phyloP scores from a whole-genome alignment of 2,329 filamentous ascomycete species.

The Ophiostoma sp. region DNA sequence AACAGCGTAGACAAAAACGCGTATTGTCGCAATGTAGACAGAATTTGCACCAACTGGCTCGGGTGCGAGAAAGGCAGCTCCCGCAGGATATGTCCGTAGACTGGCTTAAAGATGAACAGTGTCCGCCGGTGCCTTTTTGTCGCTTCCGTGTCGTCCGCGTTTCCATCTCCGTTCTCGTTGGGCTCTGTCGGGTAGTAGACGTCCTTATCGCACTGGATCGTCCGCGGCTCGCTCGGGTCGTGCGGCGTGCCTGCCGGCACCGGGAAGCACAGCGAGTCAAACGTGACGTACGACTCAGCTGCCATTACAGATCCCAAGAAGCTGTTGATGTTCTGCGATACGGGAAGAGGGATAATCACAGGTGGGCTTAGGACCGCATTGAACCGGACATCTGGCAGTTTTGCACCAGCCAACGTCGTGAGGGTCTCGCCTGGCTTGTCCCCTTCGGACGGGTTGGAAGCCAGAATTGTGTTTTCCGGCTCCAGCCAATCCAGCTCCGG shows the following conservation, averaged over 20 bases:
- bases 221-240: slow-evolving; percentile 54
- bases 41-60: slow-evolving; percentile 64
- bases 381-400: slow-evolving; percentile 67
- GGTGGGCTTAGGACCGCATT: slow-evolving; percentile 70
- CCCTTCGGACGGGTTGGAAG: slow-evolving; percentile 14
- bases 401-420: slow-evolving; percentile 41
- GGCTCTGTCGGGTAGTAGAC: slow-evolving; percentile 36
- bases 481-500: slow-evolving; percentile 64
- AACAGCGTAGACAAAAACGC: slow-evolving; percentile 63
- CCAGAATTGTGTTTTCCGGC: slow-evolving; percentile 48
- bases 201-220: slow-evolving; percentile 45
- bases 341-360: slow-evolving; percentile 59
- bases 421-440: slow-evolving; percentile 25
- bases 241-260: slow-evolving; percentile 44
- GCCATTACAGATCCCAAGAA: slow-evolving; percentile 46
- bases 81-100: slow-evolving; percentile 61
- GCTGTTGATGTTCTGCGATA: slow-evolving; percentile 58
- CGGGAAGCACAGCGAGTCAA: slow-evolving; percentile 55
- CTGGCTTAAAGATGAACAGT: slow-evolving; percentile 65
- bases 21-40: slow-evolving; percentile 72
- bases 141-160: not conserved
- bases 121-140: slow-evolving; percentile 49
- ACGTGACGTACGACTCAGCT: slow-evolving; percentile 43
- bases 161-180: not conserved
- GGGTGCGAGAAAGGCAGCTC: slow-evolving; percentile 74